Evolutionary conservation across 495 filamentous ascomycete genomes (phyloP).

Genomic region (Hypomontagnella monticulosa): DNA sequence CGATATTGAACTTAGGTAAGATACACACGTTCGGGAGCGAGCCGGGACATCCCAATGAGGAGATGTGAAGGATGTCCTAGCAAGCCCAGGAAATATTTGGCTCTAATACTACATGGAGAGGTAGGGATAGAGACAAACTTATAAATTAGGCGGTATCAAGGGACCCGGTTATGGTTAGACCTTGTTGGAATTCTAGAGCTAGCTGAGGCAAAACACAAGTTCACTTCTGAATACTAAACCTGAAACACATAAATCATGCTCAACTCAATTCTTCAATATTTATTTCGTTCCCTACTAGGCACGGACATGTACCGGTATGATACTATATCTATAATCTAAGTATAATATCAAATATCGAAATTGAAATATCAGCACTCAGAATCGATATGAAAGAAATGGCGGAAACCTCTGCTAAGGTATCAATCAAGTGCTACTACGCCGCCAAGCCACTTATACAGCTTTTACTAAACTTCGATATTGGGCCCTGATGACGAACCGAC

Average conservation of each 20-base stretch:
- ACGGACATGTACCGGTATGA: too few relatives aligned
- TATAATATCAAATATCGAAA: constrained; percentile 3
- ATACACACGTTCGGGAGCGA: not conserved
- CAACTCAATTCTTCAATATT: too few relatives aligned
- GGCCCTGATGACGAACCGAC: constrained; percentile 18
- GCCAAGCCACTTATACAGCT: constrained; percentile 11
- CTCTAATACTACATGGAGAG: constrained; percentile 2
- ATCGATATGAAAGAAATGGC: not conserved
- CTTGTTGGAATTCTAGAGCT: not conserved
- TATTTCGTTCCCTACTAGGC: too few relatives aligned
- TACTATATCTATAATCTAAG: too few relatives aligned
- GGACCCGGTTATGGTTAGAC: not conserved
- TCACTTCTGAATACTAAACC: constrained; percentile 12
- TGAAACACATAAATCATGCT: constrained; percentile 25
- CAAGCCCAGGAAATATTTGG: not conserved
- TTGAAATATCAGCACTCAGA: not conserved
- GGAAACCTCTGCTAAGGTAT: constrained; percentile 2
- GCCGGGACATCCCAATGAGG: constrained; percentile 1
- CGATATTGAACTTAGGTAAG: too few relatives aligned
- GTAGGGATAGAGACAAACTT: too few relatives aligned
- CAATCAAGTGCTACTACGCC: not conserved
- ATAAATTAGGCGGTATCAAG: too few relatives aligned
- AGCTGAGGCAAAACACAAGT: constrained; percentile 14
- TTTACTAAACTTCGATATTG: constrained; percentile 11
- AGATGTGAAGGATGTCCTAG: not conserved